A percentile compares a stretch with the other conserved stretches of the same genome.
These are phyloP conservation scores for Phytophthora fragariae DNA, from an alignment of 352 stramenopile genomes.

Conservation along the genomic window DNA sequence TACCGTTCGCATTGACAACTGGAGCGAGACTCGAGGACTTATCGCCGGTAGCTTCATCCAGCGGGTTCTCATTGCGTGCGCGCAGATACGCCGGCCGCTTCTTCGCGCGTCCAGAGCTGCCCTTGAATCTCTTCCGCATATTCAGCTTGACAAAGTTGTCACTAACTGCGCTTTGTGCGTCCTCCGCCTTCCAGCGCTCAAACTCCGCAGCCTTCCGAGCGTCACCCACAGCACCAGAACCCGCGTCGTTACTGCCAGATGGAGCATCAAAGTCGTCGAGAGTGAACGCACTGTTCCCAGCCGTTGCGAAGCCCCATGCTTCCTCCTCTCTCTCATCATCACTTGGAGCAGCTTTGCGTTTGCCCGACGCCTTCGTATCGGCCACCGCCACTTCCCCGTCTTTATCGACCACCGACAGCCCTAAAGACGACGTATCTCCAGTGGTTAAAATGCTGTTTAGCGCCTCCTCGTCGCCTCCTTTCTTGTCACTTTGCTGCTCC, in stretches of 20 bases:
- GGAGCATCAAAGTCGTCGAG: conserved; percentile 54
- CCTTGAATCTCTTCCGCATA: conserved; percentile 81
- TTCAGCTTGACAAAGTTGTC: conserved; percentile 86
- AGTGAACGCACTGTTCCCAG: conserved; percentile 30
- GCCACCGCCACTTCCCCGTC: neutral
- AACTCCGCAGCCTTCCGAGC: conserved; percentile 45
- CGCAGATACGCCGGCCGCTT: conserved; percentile 77
- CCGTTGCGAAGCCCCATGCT: conserved; percentile 48
- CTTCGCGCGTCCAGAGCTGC: conserved; percentile 69
- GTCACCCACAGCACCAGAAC: neutral
- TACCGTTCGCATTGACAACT: conserved; percentile 37
- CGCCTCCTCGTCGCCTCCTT: conserved; percentile 34
- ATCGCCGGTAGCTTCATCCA: conserved; percentile 32
- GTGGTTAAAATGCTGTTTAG: conserved; percentile 16
- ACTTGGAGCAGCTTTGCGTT: conserved; percentile 13
- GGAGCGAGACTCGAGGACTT: conserved; percentile 23
- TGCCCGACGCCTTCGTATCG: conserved; percentile 10
- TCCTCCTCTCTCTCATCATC: conserved; percentile 20
- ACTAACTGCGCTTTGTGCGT: conserved; percentile 57
- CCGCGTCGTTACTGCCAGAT: neutral
- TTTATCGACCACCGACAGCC: neutral
- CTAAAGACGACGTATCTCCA: conserved; percentile 3
- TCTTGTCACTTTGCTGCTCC: conserved; percentile 27
- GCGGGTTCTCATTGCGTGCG: conserved; percentile 32
- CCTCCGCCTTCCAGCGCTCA: conserved; percentile 67